phyloP scores from a whole-genome alignment of 83 land plant genomes.

The Picea mariana region DNA sequence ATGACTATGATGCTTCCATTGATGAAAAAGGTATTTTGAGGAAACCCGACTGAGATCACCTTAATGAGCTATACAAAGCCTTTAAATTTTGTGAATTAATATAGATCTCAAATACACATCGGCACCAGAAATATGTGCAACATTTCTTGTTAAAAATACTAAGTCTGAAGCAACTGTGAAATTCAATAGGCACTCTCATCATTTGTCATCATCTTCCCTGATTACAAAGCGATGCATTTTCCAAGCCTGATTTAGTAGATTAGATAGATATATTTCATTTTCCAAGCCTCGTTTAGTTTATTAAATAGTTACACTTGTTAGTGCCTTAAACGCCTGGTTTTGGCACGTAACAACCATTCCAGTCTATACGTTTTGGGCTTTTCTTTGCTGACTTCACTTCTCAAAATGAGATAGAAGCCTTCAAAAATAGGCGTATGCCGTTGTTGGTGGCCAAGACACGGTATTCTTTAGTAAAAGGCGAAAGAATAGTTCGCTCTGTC shows the following conservation, averaged over 20 bases:
- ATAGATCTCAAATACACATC: constrained; percentile 24
- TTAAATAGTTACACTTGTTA: no score
- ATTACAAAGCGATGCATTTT: constrained; percentile 29
- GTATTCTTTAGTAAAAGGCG: constrained; percentile 93
- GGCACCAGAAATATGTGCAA: not conserved
- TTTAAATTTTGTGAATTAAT: constrained; percentile 58
- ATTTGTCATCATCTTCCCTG: constrained; percentile 79
- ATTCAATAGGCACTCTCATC: constrained; percentile 52
- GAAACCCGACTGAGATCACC: constrained; percentile 72
- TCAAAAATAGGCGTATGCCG: no score
- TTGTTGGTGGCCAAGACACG: no score
- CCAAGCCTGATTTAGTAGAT: no score
- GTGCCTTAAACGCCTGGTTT: no score
- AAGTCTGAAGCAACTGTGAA: constrained; percentile 39
- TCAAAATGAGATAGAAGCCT: no score
- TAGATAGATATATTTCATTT: no score
- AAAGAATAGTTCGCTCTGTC: constrained; percentile 95
- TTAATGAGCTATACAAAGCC: constrained; percentile 54
- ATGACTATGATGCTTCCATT: constrained; percentile 91
- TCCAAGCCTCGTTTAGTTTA: no score
- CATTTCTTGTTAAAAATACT: not conserved
- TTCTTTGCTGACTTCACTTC: no score
- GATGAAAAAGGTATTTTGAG: constrained; percentile 83
- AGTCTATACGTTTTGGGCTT: no score
- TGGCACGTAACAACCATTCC: no score